These are phyloP conservation scores for Cladophialophora carrionii DNA, from an alignment of 2,329 filamentous ascomycete genomes.

Conservation along the genomic window DNA sequence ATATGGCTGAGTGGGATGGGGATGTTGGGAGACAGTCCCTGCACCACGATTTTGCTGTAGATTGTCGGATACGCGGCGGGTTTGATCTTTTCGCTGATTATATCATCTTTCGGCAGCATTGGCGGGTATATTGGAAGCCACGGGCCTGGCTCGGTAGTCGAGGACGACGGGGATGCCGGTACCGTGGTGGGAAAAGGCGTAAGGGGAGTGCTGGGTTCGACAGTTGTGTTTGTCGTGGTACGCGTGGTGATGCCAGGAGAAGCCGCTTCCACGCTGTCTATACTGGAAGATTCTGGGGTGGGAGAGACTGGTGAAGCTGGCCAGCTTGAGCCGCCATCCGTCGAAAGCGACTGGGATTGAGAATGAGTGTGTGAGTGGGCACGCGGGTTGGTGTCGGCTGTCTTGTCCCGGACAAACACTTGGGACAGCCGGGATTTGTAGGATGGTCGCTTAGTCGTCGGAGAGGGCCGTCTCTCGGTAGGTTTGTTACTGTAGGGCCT, in stretches of 20 bases:
- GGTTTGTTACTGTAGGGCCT: constrained; percentile 22
- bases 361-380: constrained; percentile 12
- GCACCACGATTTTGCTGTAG: constrained; percentile 84
- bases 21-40: constrained; percentile 78
- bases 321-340: constrained; percentile 14
- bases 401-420: constrained; percentile 9
- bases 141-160: constrained; percentile 49
- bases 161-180: constrained; percentile 45
- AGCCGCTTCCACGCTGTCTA: constrained; percentile 22
- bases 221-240: constrained; percentile 10
- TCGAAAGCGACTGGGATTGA: background rate
- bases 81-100: constrained; percentile 75
- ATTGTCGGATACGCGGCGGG: constrained; percentile 76
- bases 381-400: constrained; percentile 3
- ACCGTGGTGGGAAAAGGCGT: constrained; percentile 46
- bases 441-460: constrained; percentile 10
- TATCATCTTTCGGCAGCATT: constrained; percentile 72
- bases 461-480: constrained; percentile 14
- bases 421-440: constrained; percentile 27
- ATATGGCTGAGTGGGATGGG: constrained; percentile 87
- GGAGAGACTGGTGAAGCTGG: constrained; percentile 14
- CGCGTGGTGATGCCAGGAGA: constrained; percentile 2
- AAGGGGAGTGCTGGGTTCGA: constrained; percentile 20
- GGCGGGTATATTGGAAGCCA: constrained; percentile 74
- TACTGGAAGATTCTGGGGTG: constrained; percentile 21